These are phyloP conservation scores for Macrophomina pseudophaseolina DNA, from an alignment of 2,329 filamentous ascomycete genomes.

Conservation along the genomic window DNA sequence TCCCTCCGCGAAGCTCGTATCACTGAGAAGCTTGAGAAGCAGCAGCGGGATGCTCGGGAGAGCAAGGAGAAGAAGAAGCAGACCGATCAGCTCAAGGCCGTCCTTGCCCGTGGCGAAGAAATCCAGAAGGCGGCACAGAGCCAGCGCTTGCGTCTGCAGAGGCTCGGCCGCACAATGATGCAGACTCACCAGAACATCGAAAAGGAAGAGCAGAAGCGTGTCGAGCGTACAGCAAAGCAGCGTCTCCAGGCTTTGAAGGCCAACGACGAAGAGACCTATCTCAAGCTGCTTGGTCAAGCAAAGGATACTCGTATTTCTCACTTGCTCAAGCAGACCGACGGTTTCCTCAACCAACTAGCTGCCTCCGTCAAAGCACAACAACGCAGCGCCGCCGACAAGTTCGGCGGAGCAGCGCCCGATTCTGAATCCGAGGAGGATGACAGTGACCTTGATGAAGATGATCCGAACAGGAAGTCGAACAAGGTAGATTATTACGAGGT, in stretches of 20 bases:
- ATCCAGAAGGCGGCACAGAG: constrained; percentile 70
- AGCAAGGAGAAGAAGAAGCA: constrained; percentile 98
- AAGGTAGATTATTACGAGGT: constrained; percentile 99
- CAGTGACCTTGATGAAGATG: constrained; percentile 71
- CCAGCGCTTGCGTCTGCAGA: constrained; percentile 77
- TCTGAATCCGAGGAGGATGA: constrained; percentile 65
- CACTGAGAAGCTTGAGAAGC: constrained; percentile 98
- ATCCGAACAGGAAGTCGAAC: constrained; percentile 67
- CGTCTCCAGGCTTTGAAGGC: constrained; percentile 98
- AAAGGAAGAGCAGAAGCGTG: constrained; percentile 98
- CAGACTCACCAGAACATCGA: constrained; percentile 94
- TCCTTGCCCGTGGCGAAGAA: constrained; percentile 80
- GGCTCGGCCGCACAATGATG: constrained; percentile 88
- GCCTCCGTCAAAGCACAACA: constrained; percentile 95
- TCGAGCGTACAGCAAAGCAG: constrained; percentile 97
- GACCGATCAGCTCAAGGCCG: constrained; percentile 84
- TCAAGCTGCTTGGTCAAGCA: constrained; percentile 96
- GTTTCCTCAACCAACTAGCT: constrained; percentile 94
- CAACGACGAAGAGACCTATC: constrained; percentile 98
- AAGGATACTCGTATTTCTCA: constrained; percentile 99
- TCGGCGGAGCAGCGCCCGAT: constrained; percentile 67
- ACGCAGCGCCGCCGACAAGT: constrained; percentile 77
- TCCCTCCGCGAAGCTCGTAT: constrained; percentile 93
- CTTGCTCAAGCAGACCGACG: constrained; percentile 93
- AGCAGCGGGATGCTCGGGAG: constrained; percentile 94